A percentile compares a stretch with the other conserved stretches of the same genome.
Evolutionary conservation across 768 basidiomycete genomes (phyloP).

Genomic region (Mycena rosella): DNA sequence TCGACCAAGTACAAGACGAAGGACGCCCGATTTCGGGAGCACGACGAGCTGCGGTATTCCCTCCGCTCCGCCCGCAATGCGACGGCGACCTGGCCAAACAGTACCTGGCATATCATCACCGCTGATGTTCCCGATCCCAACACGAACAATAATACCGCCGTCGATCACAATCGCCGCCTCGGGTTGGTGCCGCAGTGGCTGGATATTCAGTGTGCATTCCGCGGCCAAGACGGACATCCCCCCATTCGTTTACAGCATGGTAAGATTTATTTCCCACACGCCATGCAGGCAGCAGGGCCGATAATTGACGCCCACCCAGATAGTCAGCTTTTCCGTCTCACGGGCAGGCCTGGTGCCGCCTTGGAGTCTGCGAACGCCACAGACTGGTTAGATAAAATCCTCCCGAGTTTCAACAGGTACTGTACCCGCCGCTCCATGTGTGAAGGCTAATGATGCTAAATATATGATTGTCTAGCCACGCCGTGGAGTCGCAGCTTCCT

Average conservation of each 20-base stretch:
- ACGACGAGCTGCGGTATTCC: slow-evolving; percentile 54
- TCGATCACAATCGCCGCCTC: slow-evolving; percentile 39
- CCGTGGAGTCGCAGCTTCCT: slow-evolving; percentile 50
- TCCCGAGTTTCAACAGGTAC: slow-evolving; percentile 51
- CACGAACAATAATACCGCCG: not conserved
- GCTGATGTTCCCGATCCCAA: slow-evolving; percentile 45
- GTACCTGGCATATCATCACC: slow-evolving; percentile 49
- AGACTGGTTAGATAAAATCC: slow-evolving; percentile 30
- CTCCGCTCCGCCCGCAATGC: slow-evolving; percentile 49
- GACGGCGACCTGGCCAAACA: slow-evolving; percentile 43
- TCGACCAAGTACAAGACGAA: slow-evolving; percentile 21
- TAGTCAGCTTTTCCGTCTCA: slow-evolving; percentile 36
- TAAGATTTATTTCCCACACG: slow-evolving; percentile 24
- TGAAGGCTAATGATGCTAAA: slow-evolving; percentile 1
- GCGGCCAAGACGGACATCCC: slow-evolving; percentile 42
- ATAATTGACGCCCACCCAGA: slow-evolving; percentile 15
- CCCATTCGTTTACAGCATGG: slow-evolving; percentile 49
- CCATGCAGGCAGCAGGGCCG: not conserved
- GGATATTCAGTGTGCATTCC: slow-evolving; percentile 36
- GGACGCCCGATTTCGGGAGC: slow-evolving; percentile 44
- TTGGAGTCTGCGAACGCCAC: slow-evolving; percentile 2
- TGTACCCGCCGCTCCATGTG: not conserved
- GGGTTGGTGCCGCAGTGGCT: slow-evolving; percentile 58
- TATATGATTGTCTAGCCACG: slow-evolving; percentile 41
- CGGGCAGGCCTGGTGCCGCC: slow-evolving; percentile 23